These are phyloP conservation scores for Tuctoria greenei DNA, from an alignment of 176 grass and related monocot genomes.

Conservation along the genomic window DNA sequence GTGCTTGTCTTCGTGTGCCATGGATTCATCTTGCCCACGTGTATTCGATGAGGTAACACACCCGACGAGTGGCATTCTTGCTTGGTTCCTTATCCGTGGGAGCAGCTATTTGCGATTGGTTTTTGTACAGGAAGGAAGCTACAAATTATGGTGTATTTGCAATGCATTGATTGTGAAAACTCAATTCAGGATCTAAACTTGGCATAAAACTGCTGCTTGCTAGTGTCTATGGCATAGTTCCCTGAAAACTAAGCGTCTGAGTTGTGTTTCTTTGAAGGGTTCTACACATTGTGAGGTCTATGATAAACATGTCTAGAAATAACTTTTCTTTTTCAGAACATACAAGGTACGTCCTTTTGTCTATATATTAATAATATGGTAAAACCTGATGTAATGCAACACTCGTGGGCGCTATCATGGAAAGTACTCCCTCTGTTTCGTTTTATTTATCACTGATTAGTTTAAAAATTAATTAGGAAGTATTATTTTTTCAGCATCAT, in stretches of 20 bases:
- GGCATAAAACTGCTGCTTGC: background rate
- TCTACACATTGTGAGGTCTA: too few species aligned
- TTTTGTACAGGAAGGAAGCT: conserved; percentile 33
- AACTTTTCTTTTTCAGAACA: too few species aligned
- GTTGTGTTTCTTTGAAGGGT: background rate
- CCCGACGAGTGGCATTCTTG: background rate
- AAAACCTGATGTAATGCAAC: background rate
- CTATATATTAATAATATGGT: background rate
- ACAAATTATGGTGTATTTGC: conserved; percentile 36
- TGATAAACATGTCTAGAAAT: too few species aligned
- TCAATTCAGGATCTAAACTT: conserved; percentile 21
- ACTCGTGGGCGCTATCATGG: background rate
- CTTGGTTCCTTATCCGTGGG: conserved; percentile 21
- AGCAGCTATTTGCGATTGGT: conserved; percentile 25
- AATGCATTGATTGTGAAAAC: conserved; percentile 24
- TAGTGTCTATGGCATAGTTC: background rate
- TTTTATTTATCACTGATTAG: too few species aligned
- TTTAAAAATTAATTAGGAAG: too few species aligned
- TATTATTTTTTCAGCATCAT: background rate
- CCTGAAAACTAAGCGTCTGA: background rate
- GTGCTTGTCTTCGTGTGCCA: conserved; percentile 89
- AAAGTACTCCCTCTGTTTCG: too few species aligned
- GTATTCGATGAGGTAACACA: conserved; percentile 50
- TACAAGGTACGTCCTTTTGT: too few species aligned
- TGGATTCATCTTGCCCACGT: conserved; percentile 83